phyloP scores from a whole-genome alignment of 139 green algal genomes.

The Asterochloris erici region DNA sequence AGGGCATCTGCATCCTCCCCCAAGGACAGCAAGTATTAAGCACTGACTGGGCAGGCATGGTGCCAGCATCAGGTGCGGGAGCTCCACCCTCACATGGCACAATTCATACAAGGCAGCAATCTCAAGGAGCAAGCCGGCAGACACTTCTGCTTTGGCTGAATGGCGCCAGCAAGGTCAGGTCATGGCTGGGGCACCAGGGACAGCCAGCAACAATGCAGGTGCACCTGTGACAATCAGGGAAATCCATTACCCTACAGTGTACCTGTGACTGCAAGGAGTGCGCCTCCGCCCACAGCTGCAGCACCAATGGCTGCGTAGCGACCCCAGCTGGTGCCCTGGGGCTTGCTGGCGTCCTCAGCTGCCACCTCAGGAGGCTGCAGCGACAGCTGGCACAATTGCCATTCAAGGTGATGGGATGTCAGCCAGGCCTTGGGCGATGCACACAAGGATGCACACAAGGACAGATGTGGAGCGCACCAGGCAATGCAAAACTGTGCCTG shows the following conservation, averaged over 20 bases:
- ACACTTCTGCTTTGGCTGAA: background rate
- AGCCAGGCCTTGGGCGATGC: background rate
- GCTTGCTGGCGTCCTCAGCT: background rate
- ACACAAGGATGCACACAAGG: background rate
- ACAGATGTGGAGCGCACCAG: background rate
- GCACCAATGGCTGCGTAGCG: constrained; percentile 19
- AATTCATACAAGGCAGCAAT: too few species aligned
- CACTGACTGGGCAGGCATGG: too few species aligned
- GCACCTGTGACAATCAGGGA: background rate
- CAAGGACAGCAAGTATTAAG: too few species aligned
- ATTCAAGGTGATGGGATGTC: background rate
- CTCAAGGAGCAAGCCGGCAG: too few species aligned
- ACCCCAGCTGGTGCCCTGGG: constrained; percentile 7
- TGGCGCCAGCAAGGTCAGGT: too few species aligned
- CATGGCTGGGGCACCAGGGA: background rate
- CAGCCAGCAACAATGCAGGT: background rate
- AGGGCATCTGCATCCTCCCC: too few species aligned
- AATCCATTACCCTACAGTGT: background rate
- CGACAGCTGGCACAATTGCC: background rate
- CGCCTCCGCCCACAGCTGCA: constrained; percentile 17
- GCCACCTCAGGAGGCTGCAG: constrained; percentile 11
- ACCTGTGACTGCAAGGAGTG: constrained; percentile 25
- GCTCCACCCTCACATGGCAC: too few species aligned
- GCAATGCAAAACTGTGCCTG: background rate
- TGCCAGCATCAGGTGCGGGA: too few species aligned